Evolutionary conservation across 768 basidiomycete genomes (phyloP).

Genomic region (Boletus rubropictus): DNA sequence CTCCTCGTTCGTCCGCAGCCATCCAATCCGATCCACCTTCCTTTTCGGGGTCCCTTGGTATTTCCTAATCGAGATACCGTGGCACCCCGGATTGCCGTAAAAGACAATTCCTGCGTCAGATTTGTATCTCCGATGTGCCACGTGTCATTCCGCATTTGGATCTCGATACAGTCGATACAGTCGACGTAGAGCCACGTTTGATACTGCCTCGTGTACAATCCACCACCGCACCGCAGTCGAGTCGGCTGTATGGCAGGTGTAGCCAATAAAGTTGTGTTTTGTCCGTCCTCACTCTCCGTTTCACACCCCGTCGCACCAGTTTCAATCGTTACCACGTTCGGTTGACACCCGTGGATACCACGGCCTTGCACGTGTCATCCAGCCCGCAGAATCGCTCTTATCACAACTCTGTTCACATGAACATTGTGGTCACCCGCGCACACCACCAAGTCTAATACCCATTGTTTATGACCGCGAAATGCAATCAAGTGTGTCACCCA

Average conservation of each 20-base stretch:
- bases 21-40: slow-evolving; percentile 18
- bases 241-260: neutral
- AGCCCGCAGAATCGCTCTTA: slow-evolving; percentile 9
- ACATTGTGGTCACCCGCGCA: slow-evolving; percentile 9
- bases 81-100: slow-evolving; percentile 30
- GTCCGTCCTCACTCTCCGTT: neutral
- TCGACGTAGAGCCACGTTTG: slow-evolving; percentile 3
- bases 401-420: slow-evolving; percentile 20
- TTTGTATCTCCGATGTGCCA: slow-evolving; percentile 28
- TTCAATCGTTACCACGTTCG: slow-evolving; percentile 12
- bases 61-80: slow-evolving; percentile 19
- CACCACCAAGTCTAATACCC: slow-evolving; percentile 3
- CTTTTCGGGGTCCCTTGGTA: slow-evolving; percentile 12
- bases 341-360: slow-evolving; percentile 21
- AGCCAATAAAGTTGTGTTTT: neutral
- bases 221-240: slow-evolving; percentile 19
- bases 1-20: neutral
- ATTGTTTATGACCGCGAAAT: slow-evolving; percentile 12
- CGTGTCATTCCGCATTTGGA: slow-evolving; percentile 21
- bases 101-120: slow-evolving; percentile 13
- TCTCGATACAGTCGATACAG: slow-evolving; percentile 14
- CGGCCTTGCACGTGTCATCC: slow-evolving; percentile 23
- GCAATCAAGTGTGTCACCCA: slow-evolving; percentile 15
- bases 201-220: slow-evolving; percentile 12
- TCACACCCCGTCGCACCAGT: slow-evolving; percentile 1